Percentiles rank a stretch among this genome's conserved stretches.
Conservation (phyloP, 805 yeast genomes). For the Myxozyma vanderwaltii region DNA sequence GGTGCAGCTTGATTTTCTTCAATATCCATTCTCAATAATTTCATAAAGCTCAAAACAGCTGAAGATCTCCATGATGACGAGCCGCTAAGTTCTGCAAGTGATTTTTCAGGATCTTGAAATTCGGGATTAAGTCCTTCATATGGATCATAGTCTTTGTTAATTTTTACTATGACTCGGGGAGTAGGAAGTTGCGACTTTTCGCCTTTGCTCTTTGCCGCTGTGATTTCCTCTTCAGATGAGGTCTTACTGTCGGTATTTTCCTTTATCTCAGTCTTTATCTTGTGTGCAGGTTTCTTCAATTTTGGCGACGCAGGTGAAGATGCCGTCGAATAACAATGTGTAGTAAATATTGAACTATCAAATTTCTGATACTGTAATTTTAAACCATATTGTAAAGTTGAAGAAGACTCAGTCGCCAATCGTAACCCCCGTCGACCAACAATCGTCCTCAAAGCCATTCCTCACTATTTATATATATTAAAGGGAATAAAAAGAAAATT, state of each 20-base stretch:
- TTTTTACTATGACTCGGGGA: slow-evolving; percentile 5
- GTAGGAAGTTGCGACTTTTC: slow-evolving; percentile 21
- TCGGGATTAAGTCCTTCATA: slow-evolving; percentile 7
- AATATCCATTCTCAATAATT: slow-evolving; percentile 75
- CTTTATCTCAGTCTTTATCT: not conserved
- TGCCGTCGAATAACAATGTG: not conserved
- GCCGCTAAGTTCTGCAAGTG: slow-evolving; percentile 26
- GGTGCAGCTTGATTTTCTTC: slow-evolving; percentile 92
- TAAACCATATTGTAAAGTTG: not conserved
- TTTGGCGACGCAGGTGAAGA: not conserved
- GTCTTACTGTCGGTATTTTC: not conserved
- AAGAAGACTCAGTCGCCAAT: not conserved
- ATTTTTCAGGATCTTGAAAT: slow-evolving; percentile 5
- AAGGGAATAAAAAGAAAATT: not conserved
- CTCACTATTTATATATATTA: not conserved
- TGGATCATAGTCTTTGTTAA: slow-evolving; percentile 24
- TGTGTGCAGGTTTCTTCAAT: not conserved
- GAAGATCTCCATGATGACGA: slow-evolving; percentile 22
- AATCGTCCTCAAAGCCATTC: not conserved
- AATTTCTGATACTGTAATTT: not conserved
- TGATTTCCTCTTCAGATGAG: not conserved
- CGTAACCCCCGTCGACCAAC: not conserved
- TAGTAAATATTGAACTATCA: not conserved
- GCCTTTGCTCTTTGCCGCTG: not conserved
- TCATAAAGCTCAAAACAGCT: slow-evolving; percentile 34